These are phyloP conservation scores for Colletotrichum camelliae DNA, from an alignment of 2,329 filamentous ascomycete genomes.

Conservation along the genomic window DNA sequence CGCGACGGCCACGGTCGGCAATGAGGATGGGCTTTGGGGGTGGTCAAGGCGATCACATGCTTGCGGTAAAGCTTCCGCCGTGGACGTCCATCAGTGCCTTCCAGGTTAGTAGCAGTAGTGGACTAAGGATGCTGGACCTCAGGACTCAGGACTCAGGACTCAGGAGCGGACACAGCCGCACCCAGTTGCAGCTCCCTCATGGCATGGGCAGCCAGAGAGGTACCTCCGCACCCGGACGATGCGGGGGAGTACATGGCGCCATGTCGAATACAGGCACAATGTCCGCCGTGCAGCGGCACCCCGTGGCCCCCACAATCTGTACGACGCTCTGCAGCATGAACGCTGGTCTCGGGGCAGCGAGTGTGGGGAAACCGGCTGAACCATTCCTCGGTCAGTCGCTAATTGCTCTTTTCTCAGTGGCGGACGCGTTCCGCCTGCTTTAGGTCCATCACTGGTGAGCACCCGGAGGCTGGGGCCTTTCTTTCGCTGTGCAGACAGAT, in stretches of 20 bases:
- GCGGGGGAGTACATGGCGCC: neutral
- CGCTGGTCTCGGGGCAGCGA: neutral
- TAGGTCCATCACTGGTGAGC: no score
- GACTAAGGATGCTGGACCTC: neutral
- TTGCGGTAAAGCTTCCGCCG: neutral
- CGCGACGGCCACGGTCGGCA: conserved; percentile 21
- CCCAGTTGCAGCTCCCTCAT: neutral
- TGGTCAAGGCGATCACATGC: conserved; percentile 18
- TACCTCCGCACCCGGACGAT: neutral
- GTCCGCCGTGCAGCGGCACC: neutral
- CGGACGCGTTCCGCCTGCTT: neutral
- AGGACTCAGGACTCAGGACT: neutral
- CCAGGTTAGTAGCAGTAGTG: neutral
- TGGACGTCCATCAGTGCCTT: neutral
- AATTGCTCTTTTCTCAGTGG: neutral
- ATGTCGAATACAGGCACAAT: neutral
- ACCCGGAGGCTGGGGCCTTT: neutral
- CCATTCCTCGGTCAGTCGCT: neutral
- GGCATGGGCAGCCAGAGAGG: neutral
- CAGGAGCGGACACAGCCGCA: neutral
- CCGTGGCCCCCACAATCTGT: neutral
- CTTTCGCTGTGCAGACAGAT: neutral
- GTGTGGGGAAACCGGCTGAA: neutral
- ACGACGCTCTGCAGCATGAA: neutral
- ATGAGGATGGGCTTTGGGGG: neutral